These are phyloP conservation scores for Coprinellus aureogranulatus DNA, from an alignment of 768 basidiomycete genomes.

Conservation along the genomic window DNA sequence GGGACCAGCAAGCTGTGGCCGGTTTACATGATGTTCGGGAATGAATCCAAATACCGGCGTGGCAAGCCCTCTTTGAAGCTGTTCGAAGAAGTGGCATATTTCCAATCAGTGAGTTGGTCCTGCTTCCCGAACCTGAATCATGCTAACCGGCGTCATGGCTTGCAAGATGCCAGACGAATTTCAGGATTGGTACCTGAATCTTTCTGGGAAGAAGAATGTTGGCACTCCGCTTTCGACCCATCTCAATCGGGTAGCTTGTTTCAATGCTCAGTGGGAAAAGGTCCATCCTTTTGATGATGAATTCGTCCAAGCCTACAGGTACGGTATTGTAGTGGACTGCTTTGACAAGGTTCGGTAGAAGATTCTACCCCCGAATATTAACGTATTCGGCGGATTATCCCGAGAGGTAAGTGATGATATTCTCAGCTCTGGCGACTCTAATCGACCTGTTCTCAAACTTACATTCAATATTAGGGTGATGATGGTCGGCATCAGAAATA, in stretches of 20 bases:
- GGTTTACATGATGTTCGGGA: not conserved
- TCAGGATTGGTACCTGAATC: not conserved
- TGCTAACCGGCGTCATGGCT: no score
- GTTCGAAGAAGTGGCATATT: not conserved
- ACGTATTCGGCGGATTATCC: conserved; percentile 5
- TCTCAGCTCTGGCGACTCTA: no score
- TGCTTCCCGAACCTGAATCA: no score
- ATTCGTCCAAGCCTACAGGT: not conserved
- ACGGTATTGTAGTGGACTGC: conserved; percentile 1
- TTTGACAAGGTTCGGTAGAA: not conserved
- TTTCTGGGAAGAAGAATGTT: not conserved
- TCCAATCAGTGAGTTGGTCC: no score
- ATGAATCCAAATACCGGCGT: not conserved
- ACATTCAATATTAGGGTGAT: conserved; percentile 18
- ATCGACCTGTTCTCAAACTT: not conserved
- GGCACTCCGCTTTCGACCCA: not conserved
- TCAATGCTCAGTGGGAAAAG: not conserved
- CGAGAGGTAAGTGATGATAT: not conserved
- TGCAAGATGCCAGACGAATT: not conserved
- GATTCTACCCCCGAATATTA: not conserved
- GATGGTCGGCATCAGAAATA: conserved; percentile 18
- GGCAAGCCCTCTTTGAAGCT: not conserved
- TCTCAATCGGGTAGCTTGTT: not conserved
- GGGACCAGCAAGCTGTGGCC: conserved; percentile 7
- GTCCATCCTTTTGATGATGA: not conserved